phyloP scores from a whole-genome alignment of 2,329 filamentous ascomycete species.

The Clonostachys rosea region DNA sequence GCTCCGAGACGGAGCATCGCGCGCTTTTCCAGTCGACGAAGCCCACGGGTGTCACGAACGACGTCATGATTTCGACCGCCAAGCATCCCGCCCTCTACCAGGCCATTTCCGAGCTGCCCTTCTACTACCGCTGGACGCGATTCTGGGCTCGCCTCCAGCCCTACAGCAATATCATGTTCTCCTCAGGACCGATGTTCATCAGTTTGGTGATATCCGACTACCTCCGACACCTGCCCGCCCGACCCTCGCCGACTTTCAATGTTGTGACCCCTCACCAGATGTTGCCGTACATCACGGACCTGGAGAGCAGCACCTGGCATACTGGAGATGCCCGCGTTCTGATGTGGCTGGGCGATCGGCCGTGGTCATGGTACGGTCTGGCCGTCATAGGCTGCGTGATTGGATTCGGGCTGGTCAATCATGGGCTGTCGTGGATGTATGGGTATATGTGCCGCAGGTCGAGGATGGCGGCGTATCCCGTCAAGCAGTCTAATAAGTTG shows the following conservation, averaged over 20 bases:
- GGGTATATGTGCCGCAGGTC: no score
- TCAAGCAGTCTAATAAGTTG: no score
- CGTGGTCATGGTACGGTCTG: slow-evolving; percentile 22
- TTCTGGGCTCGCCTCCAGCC: slow-evolving; percentile 58
- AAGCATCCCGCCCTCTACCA: slow-evolving; percentile 71
- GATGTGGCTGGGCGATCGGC: slow-evolving; percentile 37
- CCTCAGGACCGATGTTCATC: slow-evolving; percentile 71
- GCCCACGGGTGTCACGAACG: slow-evolving; percentile 77
- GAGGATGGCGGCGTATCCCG: no score
- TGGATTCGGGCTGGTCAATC: slow-evolving; percentile 6
- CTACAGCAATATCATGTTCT: slow-evolving; percentile 78
- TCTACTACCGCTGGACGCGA: slow-evolving; percentile 51
- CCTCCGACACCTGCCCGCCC: slow-evolving; percentile 40
- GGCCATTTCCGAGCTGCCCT: slow-evolving; percentile 61
- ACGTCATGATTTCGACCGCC: slow-evolving; percentile 70
- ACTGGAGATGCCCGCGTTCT: slow-evolving; percentile 37
- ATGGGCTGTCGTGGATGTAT: background rate
- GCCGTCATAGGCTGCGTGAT: slow-evolving; percentile 13
- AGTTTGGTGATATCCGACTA: slow-evolving; percentile 75
- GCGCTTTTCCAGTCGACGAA: slow-evolving; percentile 42
- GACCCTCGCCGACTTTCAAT: slow-evolving; percentile 15
- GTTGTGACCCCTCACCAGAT: slow-evolving; percentile 17
- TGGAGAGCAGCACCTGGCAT: slow-evolving; percentile 38
- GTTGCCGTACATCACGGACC: slow-evolving; percentile 25
- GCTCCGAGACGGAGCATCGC: slow-evolving; percentile 11